Evolutionary conservation across 2,329 filamentous ascomycete species (phyloP), one percentile per base, ranked within the genome.

Genomic region (Aspergillus carbonarius): DNA sequence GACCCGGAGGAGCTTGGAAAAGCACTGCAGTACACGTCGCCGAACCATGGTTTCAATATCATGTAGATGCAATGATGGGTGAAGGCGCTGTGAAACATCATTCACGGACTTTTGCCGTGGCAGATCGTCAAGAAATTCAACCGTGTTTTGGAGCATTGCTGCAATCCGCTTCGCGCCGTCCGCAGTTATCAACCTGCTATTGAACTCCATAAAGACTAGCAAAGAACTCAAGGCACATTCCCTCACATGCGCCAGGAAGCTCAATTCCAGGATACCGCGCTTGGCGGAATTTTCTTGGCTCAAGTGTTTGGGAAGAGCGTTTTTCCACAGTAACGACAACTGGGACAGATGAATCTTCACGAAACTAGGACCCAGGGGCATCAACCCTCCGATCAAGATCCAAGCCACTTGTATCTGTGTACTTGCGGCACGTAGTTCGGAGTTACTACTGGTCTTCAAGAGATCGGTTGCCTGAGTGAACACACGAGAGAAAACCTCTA

Each of bases 341-440:
- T 99, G 95, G 2, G 93, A 93, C 7, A 99, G 83, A 75, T 99
- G 95, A 23, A 98, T 98, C 77, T 99, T 99, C 75, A 98, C 93
- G 74, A 99, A 99, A 74, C 96, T 98, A 4, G 95, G 93, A 0
- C 95, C 95, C 0, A 99, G 83, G 0, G 93, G 92, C 93, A 98
- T 98, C 55, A 99, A 79, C 0, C 96, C 95, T 37, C 96, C 95
- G 48, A 99, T 96, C 58, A 99, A 80, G 49, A 96, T 96, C 93
- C 95, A 99, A 5, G 95, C 95, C 2, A 99, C 93, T 72, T 99
- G 95, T 23, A 99, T 92, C 71, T 99, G 95, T 1, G 92, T 96
- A 68, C 91, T 91, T 6, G 95, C 96, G 35, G 95, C 87, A 27
- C 93, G 88, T 54, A 99, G 81, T 72, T 99, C 93, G 1, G 92